Base-by-base conservation (phyloP, 2,329 filamentous ascomycete genomes). In the Fusarium avenaceum region DNA sequence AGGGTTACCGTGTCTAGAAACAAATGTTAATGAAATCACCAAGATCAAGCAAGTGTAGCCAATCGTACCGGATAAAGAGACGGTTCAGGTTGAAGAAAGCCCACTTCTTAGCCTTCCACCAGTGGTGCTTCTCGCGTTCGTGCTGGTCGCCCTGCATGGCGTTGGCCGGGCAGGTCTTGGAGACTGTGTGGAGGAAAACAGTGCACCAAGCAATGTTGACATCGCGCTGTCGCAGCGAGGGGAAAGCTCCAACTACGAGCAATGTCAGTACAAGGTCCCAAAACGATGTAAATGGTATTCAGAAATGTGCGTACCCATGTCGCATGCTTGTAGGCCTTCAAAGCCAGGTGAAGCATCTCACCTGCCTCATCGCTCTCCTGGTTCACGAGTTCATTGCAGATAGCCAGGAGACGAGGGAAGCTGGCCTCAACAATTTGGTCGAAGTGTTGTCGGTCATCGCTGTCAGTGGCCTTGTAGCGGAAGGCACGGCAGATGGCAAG, bases 91-190 rank as follows among this genome's bases (percentile, higher is more conserved):
- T 98, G 76, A 96, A 97, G 80, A 97, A 99, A 15, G 95, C 92
- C 96, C 96, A 98, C 81, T 99, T 99, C 89, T 98, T 98, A 68
- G 94, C 92, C 84, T 98, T 99, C 95, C 95, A 99, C 95, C 96
- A 99, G 79, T 97, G 94, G 77, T 97, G 94, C 74, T 91, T 88
- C 80, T 98, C 96, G 59, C 96, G 89, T 76, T 98, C 95, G 60
- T 93, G 89, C 52, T 91, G 82, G 61, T 90, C 93, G 63, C 92
- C 92, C 63, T 96, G 93, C 86, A 98, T 90, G 35, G 94, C 91
- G 72, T 86, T 89, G 57, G 91, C 86, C 6, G 96, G 96, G 35
- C 92, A 89, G 22, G 90, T 83, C 80, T 98, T 98, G 71, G 91
- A 90, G 35, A 98, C 92, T 51, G 96, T 93, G 64, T 92, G 90